Evolutionary conservation across 345 rosid genomes (phyloP).

Genomic region (Eucalyptus erythrocorys): DNA sequence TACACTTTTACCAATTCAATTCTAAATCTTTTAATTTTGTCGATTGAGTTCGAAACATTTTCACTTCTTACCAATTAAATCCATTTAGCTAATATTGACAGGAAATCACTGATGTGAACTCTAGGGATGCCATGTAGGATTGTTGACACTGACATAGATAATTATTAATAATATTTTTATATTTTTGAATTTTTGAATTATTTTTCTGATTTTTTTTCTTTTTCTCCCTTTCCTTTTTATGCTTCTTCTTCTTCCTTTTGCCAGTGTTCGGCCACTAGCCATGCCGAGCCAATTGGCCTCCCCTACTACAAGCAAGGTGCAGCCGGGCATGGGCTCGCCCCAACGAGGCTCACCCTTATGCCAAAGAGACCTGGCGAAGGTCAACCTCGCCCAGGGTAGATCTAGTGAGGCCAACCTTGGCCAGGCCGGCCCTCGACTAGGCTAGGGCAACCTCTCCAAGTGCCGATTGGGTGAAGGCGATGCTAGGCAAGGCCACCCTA

Average conservation of each 20-base stretch:
- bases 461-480: rapidly evolving
- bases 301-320: rapidly evolving
- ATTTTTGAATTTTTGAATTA: too few relatives aligned
- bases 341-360: rapidly evolving
- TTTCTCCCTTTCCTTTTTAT: too few relatives aligned
- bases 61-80: too few relatives aligned
- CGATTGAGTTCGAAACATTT: rapidly evolving
- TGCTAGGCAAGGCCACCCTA: rapidly evolving
- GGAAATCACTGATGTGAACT: rapidly evolving
- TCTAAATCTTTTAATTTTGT: too few relatives aligned
- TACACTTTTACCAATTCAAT: too few relatives aligned
- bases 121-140: too few relatives aligned
- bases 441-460: rapidly evolving
- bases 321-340: rapidly evolving
- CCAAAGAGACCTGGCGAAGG: rapidly evolving
- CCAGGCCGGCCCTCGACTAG: rapidly evolving
- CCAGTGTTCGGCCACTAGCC: rapidly evolving
- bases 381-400: rapidly evolving
- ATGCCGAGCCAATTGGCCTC: too few relatives aligned
- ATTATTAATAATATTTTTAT: too few relatives aligned
- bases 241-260: too few relatives aligned
- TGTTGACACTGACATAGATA: rapidly evolving
- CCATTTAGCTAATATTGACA: rapidly evolving
- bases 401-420: rapidly evolving
- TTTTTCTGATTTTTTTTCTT: rapidly evolving